These are phyloP conservation scores for Colletotrichum liriopes DNA, from an alignment of 2,329 filamentous ascomycete species.

Conservation along the genomic window DNA sequence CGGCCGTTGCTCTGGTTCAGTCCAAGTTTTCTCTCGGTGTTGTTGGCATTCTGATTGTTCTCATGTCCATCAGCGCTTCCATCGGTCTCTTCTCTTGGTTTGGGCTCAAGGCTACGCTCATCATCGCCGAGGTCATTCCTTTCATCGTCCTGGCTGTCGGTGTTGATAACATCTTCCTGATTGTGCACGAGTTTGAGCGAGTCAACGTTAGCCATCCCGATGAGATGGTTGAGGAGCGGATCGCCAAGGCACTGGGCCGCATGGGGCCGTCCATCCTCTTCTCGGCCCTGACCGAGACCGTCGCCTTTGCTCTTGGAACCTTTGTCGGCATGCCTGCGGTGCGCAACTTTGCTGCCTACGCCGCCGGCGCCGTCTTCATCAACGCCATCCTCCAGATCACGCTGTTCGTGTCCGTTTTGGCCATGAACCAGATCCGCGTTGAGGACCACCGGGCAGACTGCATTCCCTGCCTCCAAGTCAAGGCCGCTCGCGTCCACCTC, in stretches of 20 bases:
- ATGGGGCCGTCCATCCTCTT: conserved; percentile 98
- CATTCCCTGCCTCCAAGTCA: conserved; percentile 89
- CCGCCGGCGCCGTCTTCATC: conserved; percentile 95
- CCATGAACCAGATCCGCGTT: conserved; percentile 91
- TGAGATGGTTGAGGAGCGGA: conserved; percentile 86
- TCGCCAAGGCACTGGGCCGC: conserved; percentile 89
- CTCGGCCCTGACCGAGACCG: conserved; percentile 94
- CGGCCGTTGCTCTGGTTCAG: conserved; percentile 88
- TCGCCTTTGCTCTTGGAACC: conserved; percentile 91
- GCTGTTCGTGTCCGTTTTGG: conserved; percentile 93
- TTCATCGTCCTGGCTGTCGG: conserved; percentile 97
- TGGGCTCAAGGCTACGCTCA: conserved; percentile 94
- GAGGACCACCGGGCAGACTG: conserved; percentile 93
- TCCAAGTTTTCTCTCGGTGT: conserved; percentile 98
- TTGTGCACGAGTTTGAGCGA: conserved; percentile 97
- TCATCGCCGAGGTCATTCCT: conserved; percentile 98
- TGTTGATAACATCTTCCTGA: conserved; percentile 98
- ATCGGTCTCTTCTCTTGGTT: conserved; percentile 94
- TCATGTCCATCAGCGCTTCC: conserved; percentile 97
- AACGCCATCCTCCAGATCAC: conserved; percentile 98
- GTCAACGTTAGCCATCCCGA: conserved; percentile 95
- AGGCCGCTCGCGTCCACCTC: conserved; percentile 79
- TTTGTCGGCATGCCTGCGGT: conserved; percentile 99
- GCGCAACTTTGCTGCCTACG: conserved; percentile 96
- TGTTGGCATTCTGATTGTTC: conserved; percentile 92